Percentiles rank a stretch among this genome's conserved stretches.
These are phyloP conservation scores for Coemansia sp. DNA, from an alignment of 192 early-diverging fungal species.

Conservation along the genomic window DNA sequence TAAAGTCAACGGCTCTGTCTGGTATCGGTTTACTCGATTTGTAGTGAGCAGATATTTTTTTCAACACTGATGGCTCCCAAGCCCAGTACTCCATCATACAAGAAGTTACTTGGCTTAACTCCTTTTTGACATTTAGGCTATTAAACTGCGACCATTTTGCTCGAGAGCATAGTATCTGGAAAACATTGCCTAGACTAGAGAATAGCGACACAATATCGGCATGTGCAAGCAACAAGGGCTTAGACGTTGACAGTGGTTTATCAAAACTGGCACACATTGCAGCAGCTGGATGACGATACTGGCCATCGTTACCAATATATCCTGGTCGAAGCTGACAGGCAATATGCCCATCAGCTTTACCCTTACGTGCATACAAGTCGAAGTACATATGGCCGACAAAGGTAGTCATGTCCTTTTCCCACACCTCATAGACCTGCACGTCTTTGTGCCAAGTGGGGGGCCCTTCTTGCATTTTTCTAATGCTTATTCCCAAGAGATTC, in stretches of 20 bases:
- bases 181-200: neutral
- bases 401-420: neutral
- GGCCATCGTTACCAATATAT: neutral
- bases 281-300: neutral
- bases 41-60: neutral
- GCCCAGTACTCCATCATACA: neutral
- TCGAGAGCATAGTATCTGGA: neutral
- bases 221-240: neutral
- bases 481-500: neutral
- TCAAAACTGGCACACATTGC: neutral
- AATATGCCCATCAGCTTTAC: neutral
- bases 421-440: neutral
- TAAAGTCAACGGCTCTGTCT: neutral
- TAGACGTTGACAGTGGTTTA: neutral
- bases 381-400: neutral
- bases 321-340: neutral
- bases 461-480: neutral
- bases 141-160: neutral
- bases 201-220: neutral
- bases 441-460: neutral
- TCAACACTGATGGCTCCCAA: neutral
- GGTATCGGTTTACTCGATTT: neutral
- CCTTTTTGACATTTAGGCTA: neutral
- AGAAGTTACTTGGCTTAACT: neutral
- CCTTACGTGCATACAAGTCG: neutral